Evolutionary conservation across 176 grass and related monocot genomes (phyloP).

Genomic region (Zoysia pacifica): DNA sequence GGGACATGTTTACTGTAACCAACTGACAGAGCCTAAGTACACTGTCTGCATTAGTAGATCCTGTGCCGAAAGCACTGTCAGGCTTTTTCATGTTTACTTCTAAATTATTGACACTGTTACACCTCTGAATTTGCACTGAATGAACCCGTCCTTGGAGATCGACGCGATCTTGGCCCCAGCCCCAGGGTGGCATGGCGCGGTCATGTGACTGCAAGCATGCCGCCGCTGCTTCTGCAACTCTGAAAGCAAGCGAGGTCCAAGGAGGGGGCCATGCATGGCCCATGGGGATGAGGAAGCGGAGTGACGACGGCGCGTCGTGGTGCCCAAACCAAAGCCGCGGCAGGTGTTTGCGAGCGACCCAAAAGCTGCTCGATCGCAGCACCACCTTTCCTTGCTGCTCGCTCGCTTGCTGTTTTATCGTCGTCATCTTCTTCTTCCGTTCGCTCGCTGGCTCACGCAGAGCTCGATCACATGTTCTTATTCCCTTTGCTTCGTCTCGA

Average conservation of each 20-base stretch:
- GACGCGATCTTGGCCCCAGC: slow-evolving; percentile 26
- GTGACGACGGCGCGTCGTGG: slow-evolving; percentile 38
- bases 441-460: background rate
- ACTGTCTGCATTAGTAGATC: slow-evolving; percentile 2
- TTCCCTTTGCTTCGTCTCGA: slow-evolving; percentile 69
- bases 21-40: slow-evolving; percentile 24
- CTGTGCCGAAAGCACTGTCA: slow-evolving; percentile 6
- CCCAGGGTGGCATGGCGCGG: slow-evolving; percentile 7
- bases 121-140: background rate
- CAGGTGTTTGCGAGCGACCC: slow-evolving; percentile 17
- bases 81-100: background rate
- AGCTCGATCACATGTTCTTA: slow-evolving; percentile 41
- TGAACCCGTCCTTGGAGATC: slow-evolving; percentile 56
- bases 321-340: background rate
- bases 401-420: background rate
- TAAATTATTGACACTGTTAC: background rate
- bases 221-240: background rate
- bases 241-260: background rate
- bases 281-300: background rate
- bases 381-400: background rate
- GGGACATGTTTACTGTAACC: background rate
- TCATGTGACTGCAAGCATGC: slow-evolving; percentile 36
- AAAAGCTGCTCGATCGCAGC: slow-evolving; percentile 37
- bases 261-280: background rate
- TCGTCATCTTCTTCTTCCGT: background rate